Evolutionary conservation across 2,329 filamentous ascomycete genomes (phyloP).

Genomic region (Penicillium expansum): DNA sequence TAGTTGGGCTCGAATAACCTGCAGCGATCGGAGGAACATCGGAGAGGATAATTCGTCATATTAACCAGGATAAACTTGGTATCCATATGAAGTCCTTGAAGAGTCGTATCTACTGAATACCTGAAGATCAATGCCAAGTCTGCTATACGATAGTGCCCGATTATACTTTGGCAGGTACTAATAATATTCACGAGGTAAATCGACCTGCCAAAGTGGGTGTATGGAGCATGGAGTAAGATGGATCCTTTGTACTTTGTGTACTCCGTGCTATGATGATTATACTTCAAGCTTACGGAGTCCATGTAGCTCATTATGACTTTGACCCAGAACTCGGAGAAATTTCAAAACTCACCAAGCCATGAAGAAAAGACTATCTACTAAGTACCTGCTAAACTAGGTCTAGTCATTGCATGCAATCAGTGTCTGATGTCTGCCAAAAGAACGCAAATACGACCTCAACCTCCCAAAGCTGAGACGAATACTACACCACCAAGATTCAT

Average conservation of each 20-base stretch:
- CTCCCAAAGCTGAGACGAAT: not conserved
- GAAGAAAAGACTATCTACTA: not conserved
- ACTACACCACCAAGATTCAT: not conserved
- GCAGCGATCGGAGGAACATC: not conserved
- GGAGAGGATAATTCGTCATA: not conserved
- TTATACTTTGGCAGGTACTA: not conserved
- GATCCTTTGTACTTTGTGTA: not conserved
- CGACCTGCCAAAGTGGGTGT: not conserved
- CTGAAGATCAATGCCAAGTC: conserved; percentile 3
- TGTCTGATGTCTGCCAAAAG: not conserved
- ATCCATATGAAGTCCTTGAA: not conserved
- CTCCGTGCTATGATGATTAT: not conserved
- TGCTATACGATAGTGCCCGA: not conserved
- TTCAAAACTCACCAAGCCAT: not conserved
- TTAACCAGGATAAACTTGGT: not conserved
- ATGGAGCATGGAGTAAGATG: not conserved
- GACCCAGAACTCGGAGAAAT: not conserved
- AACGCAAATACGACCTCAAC: not conserved
- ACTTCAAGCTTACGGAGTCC: not conserved
- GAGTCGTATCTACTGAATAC: not conserved
- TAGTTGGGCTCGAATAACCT: not conserved
- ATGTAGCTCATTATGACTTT: not conserved
- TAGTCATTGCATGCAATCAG: not conserved
- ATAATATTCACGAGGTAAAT: not conserved
- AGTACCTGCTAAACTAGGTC: not conserved